Percentiles rank a stretch among this genome's conserved stretches.
Evolutionary conservation across 345 rosid genomes (phyloP).

Genomic region (Camelina sativa): DNA sequence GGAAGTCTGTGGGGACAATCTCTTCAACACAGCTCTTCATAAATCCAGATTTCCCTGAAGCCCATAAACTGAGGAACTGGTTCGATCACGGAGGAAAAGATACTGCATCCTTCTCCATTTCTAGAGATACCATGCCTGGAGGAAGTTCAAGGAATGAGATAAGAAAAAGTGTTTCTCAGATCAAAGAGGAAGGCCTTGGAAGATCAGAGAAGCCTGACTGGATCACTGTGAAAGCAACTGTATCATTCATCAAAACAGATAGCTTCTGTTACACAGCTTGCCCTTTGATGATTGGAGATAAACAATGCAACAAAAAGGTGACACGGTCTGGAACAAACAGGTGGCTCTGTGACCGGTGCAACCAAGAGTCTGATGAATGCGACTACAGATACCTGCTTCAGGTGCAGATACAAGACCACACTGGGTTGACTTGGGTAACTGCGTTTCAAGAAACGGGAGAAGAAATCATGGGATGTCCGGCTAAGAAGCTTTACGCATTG

Average conservation of each 20-base stretch:
- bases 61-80: conserved; percentile 67
- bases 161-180: conserved; percentile 72
- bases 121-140: conserved; percentile 60
- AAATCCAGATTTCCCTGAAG: conserved; percentile 83
- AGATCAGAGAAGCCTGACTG: conserved; percentile 90
- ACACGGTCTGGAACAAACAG: conserved; percentile 55
- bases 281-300: conserved; percentile 86
- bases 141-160: conserved; percentile 65
- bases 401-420: conserved; percentile 89
- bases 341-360: conserved; percentile 91
- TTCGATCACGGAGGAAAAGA: conserved; percentile 72
- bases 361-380: conserved; percentile 83
- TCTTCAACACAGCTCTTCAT: conserved; percentile 82
- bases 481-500: conserved; percentile 69
- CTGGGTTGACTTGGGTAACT: conserved; percentile 79
- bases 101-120: conserved; percentile 65
- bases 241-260: conserved; percentile 77
- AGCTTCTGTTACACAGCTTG: conserved; percentile 88
- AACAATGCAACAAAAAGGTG: conserved; percentile 84
- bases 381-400: conserved; percentile 90
- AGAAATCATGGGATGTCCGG: conserved; percentile 74
- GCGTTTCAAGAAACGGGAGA: conserved; percentile 91
- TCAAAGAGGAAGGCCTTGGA: conserved; percentile 91
- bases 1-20: conserved; percentile 83
- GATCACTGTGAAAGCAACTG: conserved; percentile 71